phyloP scores from a whole-genome alignment of 2,329 filamentous ascomycete genomes.

The Paradendryphiella salina region DNA sequence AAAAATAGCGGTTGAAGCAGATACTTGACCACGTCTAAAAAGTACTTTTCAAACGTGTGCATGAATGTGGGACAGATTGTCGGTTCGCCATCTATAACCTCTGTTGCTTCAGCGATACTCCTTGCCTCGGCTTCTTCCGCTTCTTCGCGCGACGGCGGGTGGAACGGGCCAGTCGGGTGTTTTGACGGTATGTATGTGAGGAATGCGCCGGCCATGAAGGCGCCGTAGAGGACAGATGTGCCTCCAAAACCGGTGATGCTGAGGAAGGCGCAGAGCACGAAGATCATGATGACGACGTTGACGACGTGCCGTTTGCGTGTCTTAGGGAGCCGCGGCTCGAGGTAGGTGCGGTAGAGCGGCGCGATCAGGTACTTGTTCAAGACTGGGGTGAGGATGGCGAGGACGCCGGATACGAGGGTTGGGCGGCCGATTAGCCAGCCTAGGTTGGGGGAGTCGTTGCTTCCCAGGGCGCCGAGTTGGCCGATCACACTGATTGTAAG shows the following conservation, averaged over 20 bases:
- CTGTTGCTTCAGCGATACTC: slow-evolving; percentile 5
- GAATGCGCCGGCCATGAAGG: slow-evolving; percentile 37
- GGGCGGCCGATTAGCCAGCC: slow-evolving; percentile 33
- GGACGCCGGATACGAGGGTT: slow-evolving; percentile 27
- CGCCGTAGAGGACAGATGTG: slow-evolving; percentile 36
- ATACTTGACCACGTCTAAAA: slow-evolving; percentile 51
- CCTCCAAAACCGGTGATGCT: slow-evolving; percentile 33
- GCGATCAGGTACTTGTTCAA: slow-evolving; percentile 45
- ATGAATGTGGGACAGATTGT: slow-evolving; percentile 34
- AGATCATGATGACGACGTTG: slow-evolving; percentile 34
- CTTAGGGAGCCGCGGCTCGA: slow-evolving; percentile 23
- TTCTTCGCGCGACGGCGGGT: slow-evolving; percentile 28
- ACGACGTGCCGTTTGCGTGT: slow-evolving; percentile 22
- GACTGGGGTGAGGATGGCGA: slow-evolving; percentile 24
- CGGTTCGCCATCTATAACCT: background rate
- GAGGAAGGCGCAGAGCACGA: slow-evolving; percentile 35
- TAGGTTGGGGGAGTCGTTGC: slow-evolving; percentile 12
- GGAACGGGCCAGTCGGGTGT: slow-evolving; percentile 21
- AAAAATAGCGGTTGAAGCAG: slow-evolving; percentile 37
- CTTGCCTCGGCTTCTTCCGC: slow-evolving; percentile 20
- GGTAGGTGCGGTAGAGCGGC: slow-evolving; percentile 20
- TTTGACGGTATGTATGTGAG: slow-evolving; percentile 34
- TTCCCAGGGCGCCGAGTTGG: slow-evolving; percentile 22
- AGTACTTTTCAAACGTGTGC: slow-evolving; percentile 46
- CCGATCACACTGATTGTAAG: slow-evolving; percentile 43